A percentile compares a stretch with the other conserved stretches of the same genome.
phyloP scores from a whole-genome alignment of 306 rosid genomes.

The Quercus glauca region DNA sequence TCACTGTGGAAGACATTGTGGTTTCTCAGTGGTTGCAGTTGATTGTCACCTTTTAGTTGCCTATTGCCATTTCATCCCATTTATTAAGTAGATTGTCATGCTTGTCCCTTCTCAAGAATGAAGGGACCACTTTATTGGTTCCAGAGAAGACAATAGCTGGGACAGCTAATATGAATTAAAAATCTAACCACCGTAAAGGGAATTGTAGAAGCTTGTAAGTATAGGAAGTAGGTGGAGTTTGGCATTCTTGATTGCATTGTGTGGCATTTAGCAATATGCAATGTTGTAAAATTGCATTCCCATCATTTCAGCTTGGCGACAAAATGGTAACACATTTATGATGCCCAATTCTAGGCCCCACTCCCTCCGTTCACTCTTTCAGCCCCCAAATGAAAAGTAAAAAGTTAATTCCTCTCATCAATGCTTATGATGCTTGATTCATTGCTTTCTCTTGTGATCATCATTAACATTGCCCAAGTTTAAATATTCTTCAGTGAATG shows the following conservation, averaged over 20 bases:
- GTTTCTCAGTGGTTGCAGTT: background rate
- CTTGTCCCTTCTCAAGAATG: background rate
- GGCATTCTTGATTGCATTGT: background rate
- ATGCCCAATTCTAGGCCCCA: background rate
- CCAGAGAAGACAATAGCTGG: background rate
- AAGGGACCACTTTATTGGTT: background rate
- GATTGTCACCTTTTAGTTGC: background rate
- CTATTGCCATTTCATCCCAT: background rate
- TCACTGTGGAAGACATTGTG: background rate
- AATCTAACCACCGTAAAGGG: background rate
- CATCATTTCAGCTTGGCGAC: background rate
- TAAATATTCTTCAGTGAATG: background rate
- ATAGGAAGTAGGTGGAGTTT: background rate
- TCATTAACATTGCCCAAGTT: background rate
- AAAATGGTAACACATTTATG: background rate
- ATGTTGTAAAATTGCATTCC: background rate
- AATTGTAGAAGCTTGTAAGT: background rate
- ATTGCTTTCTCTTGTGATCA: background rate
- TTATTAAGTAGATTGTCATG: background rate
- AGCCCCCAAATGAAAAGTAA: background rate
- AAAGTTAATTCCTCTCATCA: background rate
- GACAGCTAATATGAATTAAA: background rate
- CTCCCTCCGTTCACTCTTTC: too few species aligned
- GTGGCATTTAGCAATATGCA: background rate
- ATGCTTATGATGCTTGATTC: background rate